Evolutionary conservation across 1,284 basidiomycete species (phyloP).

Genomic region (Inonotus obliquus): DNA sequence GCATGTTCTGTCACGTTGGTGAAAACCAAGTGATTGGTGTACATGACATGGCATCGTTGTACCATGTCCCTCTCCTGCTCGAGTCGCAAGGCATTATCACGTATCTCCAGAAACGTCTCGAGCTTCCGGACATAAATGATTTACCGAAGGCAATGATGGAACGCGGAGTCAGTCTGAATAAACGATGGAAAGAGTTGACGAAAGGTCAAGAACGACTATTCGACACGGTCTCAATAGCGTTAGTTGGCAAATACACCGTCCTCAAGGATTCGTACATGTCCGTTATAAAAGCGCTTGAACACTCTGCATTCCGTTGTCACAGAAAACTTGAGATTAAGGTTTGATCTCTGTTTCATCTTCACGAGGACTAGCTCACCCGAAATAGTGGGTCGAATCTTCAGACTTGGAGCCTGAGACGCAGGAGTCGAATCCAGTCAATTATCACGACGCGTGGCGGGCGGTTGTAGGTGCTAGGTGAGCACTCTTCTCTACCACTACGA

Average conservation of each 20-base stretch:
- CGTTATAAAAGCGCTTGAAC: constrained; percentile 95
- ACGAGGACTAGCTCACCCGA: constrained; percentile 12
- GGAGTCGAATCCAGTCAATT: constrained; percentile 77
- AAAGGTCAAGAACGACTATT: constrained; percentile 88
- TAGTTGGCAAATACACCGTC: constrained; percentile 98
- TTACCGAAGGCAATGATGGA: constrained; percentile 49
- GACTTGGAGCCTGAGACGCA: constrained; percentile 84
- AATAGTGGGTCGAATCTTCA: constrained; percentile 95
- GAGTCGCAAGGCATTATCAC: constrained; percentile 89
- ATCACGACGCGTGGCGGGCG: constrained; percentile 94
- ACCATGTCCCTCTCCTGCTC: constrained; percentile 94
- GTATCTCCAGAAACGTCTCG: constrained; percentile 81
- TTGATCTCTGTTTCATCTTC: constrained; percentile 23
- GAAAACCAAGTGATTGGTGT: constrained; percentile 94
- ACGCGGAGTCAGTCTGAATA: constrained; percentile 63
- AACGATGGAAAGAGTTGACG: constrained; percentile 84
- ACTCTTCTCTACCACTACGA: constrained; percentile 13
- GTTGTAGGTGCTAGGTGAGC: constrained; percentile 84
- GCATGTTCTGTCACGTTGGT: constrained; percentile 98
- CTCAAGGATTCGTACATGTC: constrained; percentile 99
- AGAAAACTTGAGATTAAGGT: constrained; percentile 81
- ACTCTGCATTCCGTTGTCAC: constrained; percentile 90
- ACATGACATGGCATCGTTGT: constrained; percentile 95
- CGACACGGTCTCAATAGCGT: constrained; percentile 85
- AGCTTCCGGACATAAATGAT: constrained; percentile 60